These are phyloP conservation scores for Pseudogymnoascus sp. DNA, from an alignment of 2,329 filamentous ascomycete genomes.

Conservation along the genomic window DNA sequence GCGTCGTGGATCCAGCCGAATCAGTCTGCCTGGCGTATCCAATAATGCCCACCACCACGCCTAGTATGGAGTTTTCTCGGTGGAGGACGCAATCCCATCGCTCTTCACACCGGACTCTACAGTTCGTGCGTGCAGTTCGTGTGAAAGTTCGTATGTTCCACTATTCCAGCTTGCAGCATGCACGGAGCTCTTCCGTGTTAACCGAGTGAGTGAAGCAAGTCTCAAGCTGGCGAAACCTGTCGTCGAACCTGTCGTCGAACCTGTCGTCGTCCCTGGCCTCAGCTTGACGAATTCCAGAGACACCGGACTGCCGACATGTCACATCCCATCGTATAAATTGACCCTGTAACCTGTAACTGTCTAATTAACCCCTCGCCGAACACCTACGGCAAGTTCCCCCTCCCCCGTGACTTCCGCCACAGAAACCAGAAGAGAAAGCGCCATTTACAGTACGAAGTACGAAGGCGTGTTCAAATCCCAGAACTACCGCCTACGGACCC, in stretches of 20 bases:
- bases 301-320: background rate
- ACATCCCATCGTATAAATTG: background rate
- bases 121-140: background rate
- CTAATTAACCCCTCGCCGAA: background rate
- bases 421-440: background rate
- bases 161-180: background rate
- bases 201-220: background rate
- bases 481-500: background rate
- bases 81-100: background rate
- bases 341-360: background rate
- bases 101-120: background rate
- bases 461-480: background rate
- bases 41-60: background rate
- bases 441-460: background rate
- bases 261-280: background rate
- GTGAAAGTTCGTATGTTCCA: background rate
- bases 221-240: too few relatives aligned
- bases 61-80: background rate
- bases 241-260: too few relatives aligned
- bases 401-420: background rate
- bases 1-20: background rate
- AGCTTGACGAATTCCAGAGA: background rate
- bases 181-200: background rate
- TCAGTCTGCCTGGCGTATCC: background rate
- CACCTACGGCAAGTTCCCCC: background rate